A percentile compares a stretch with the other conserved stretches of the same genome.
Conservation (phyloP, 1,284 basidiomycete genomes). For the Leccinum solheimii region DNA sequence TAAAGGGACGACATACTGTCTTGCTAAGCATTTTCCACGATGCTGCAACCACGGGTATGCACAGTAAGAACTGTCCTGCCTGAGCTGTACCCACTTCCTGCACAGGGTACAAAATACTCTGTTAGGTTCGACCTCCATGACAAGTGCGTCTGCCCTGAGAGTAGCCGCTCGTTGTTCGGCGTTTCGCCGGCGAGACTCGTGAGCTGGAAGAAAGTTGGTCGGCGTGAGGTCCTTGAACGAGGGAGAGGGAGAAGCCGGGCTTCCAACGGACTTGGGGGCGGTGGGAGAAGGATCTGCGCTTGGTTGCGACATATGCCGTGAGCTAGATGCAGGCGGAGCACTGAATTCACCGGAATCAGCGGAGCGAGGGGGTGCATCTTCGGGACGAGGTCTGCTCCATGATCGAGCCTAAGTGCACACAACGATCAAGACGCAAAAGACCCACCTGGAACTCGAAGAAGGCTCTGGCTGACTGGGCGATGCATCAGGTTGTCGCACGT, state of each 20-base stretch:
- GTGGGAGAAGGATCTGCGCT: constrained; percentile 10
- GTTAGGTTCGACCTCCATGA: constrained; percentile 69
- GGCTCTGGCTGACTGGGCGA: constrained; percentile 22
- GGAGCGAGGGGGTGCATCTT: constrained; percentile 13
- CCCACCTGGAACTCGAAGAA: constrained; percentile 29
- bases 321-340: constrained; percentile 2
- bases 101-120: constrained; percentile 72
- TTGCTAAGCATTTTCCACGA: constrained; percentile 65
- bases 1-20: constrained; percentile 51
- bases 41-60: constrained; percentile 78
- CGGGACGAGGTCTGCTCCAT: constrained; percentile 15
- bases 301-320: constrained; percentile 15
- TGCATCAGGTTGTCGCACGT: constrained; percentile 8
- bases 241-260: constrained; percentile 36
- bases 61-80: constrained; percentile 72
- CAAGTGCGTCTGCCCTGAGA: constrained; percentile 59
- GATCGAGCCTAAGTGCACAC: background rate
- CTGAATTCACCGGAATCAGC: constrained; percentile 17
- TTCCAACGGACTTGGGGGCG: constrained; percentile 15
- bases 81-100: constrained; percentile 74
- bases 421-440: constrained; percentile 1
- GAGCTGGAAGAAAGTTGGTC: constrained; percentile 46
- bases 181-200: constrained; percentile 67
- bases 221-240: constrained; percentile 56
- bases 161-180: constrained; percentile 73